Base-by-base conservation (phyloP, 805 yeast species). In the Nakazawaea wickerhamii region DNA sequence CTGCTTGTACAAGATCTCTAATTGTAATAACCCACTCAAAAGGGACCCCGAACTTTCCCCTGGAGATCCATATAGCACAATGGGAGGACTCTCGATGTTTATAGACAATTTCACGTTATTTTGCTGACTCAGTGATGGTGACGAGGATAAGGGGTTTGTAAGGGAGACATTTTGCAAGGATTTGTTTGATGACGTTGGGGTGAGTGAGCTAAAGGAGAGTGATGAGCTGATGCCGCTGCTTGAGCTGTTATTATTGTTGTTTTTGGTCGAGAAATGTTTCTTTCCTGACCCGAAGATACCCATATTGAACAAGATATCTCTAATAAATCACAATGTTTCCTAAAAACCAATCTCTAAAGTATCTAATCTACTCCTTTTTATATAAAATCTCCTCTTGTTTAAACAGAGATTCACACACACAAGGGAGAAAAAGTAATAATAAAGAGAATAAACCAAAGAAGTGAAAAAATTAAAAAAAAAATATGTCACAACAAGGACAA, bases 31-130 rank as follows among this genome's bases (percentile, higher is more conserved):
- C 0, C 99, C 99, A 26, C 89, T 78, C 26, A 93, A 65, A 19
- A 91, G 70, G 4, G 95, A 84, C 1, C 99, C 99, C 0, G 95
- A 72, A 1, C 93, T 79, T 46, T 86, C 93, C 7, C 63, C 60
- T 3, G 90, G 84, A 1, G 73, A 62, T 0, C 99, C 99, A 55
- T 85, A 91, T 43, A 93, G 64, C 36, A 87, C 77, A 30, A 90
- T 71, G 0, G 99, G 99, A 1, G 98, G 98, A 2, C 95, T 82
- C 57, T 93, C 99, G 18, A 93, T 67, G 30, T 71, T 70, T 26
- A 90, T 71, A 1, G 79, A 57, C 10, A 86, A 60, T 26, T 72
- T 52, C 19, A 63, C 47, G 25, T 23, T 31, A 15, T 23, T 31
- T 9, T 21, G 23, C n/a, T 19, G 21, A 19, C 19, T 27, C 9